Percentiles rank a stretch among this genome's conserved stretches.
phyloP scores from a whole-genome alignment of 768 basidiomycete genomes.

The Amanita pseudoporphyria region DNA sequence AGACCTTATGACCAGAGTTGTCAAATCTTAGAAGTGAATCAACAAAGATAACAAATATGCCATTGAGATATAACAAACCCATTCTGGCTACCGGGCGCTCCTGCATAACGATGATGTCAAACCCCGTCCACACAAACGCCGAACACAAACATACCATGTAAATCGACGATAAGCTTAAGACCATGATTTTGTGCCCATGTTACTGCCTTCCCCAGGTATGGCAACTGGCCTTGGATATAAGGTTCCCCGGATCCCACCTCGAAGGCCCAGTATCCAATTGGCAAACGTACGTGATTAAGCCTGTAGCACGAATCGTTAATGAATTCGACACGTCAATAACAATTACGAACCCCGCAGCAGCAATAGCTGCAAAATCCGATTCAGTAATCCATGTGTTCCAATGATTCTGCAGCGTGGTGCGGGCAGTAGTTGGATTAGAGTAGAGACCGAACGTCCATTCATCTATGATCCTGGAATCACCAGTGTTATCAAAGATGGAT shows the following conservation, averaged over 20 bases:
- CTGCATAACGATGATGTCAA: conserved; percentile 16
- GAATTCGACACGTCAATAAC: background rate
- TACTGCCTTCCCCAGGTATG: conserved; percentile 58
- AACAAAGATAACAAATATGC: background rate
- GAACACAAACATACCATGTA: conserved; percentile 37
- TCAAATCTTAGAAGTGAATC: conserved; percentile 46
- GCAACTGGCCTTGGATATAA: conserved; percentile 66
- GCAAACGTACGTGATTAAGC: conserved; percentile 74
- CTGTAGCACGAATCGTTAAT: conserved; percentile 24
- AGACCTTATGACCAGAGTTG: conserved; percentile 63
- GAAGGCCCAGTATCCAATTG: conserved; percentile 89
- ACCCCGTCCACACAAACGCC: conserved; percentile 5
- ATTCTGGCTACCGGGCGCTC: conserved; percentile 79
- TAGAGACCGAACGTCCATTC: conserved; percentile 72
- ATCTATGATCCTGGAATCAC: conserved; percentile 49
- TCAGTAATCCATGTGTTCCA: conserved; percentile 86
- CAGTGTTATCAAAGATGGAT: conserved; percentile 62
- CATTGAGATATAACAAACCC: conserved; percentile 38
- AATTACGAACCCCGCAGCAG: conserved; percentile 55
- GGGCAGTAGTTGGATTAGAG: conserved; percentile 42
- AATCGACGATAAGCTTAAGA: conserved; percentile 76
- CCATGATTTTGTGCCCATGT: conserved; percentile 61
- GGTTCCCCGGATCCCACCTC: conserved; percentile 74
- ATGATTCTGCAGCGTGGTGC: conserved; percentile 46
- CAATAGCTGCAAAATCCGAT: conserved; percentile 65